Percentiles rank a stretch among this genome's conserved stretches.
These are phyloP conservation scores for Moringa oleifera DNA, from an alignment of 345 rosid genomes.

Conservation along the genomic window DNA sequence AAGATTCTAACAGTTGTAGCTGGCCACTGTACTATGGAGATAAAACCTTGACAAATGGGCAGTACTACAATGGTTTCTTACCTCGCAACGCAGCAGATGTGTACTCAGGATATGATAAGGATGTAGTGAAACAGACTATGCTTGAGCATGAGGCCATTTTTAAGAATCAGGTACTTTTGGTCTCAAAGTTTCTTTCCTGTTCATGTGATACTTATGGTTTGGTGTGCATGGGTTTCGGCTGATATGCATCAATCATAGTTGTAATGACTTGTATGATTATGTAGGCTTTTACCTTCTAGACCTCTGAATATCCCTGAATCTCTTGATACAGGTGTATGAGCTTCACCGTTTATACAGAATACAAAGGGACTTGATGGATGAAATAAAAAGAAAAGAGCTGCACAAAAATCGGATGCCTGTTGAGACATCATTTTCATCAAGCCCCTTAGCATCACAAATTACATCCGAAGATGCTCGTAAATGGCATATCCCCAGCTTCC, in stretches of 20 bases:
- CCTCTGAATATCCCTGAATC: conserved; percentile 7
- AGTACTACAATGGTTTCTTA: conserved; percentile 39
- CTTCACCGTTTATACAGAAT: conserved; percentile 67
- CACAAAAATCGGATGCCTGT: conserved; percentile 27
- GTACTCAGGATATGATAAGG: conserved; percentile 47
- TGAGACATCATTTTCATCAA: conserved; percentile 50
- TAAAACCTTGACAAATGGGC: conserved; percentile 40
- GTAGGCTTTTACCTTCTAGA: not conserved
- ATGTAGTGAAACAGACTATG: conserved; percentile 61
- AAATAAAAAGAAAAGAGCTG: conserved; percentile 48
- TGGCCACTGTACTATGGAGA: conserved; percentile 54
- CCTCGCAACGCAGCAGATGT: conserved; percentile 40
- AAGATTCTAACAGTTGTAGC: conserved; percentile 55
- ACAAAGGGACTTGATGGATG: conserved; percentile 67
- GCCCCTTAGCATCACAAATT: conserved; percentile 49
- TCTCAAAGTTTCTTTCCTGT: not conserved
- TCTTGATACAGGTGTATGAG: conserved; percentile 43
- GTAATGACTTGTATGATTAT: not conserved
- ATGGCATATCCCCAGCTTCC: conserved; percentile 63
- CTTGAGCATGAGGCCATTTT: conserved; percentile 84
- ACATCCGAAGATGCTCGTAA: conserved; percentile 55
- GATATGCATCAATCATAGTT: not conserved
- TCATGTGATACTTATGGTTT: not conserved
- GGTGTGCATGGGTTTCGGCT: not conserved
- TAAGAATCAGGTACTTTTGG: conserved; percentile 60